phyloP scores from a whole-genome alignment of 805 yeast genomes.

The Sporopachydermia quercuum region DNA sequence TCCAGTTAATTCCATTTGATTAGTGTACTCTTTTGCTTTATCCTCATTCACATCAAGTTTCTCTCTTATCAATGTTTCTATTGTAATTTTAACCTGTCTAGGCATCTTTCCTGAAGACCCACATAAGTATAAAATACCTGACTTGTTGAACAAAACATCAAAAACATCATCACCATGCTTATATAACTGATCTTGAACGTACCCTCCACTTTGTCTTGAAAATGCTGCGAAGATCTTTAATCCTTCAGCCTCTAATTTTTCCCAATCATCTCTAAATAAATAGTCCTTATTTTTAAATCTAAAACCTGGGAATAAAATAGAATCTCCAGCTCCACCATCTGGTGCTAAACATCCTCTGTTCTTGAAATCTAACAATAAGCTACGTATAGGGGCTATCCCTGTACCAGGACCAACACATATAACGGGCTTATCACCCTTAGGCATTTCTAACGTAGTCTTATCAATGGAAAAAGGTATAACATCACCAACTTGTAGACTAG shows the following conservation, averaged over 20 bases:
- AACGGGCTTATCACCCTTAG: constrained; percentile 28
- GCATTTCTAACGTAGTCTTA: constrained; percentile 27
- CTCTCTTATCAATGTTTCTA: constrained; percentile 44
- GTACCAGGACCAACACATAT: constrained; percentile 87
- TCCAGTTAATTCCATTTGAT: constrained; percentile 44
- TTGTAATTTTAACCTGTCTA: constrained; percentile 64
- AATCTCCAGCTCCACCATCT: constrained; percentile 6
- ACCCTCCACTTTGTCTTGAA: constrained; percentile 34
- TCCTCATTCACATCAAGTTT: constrained; percentile 25
- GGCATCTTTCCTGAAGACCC: constrained; percentile 97
- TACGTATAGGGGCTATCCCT: constrained; percentile 87
- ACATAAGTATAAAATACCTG: constrained; percentile 66
- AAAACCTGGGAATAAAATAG: constrained; percentile 63
- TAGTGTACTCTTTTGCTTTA: constrained; percentile 34
- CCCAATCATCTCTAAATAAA: constrained; percentile 45
- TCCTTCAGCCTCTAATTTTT: constrained; percentile 18
- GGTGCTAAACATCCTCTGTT: constrained; percentile 9
- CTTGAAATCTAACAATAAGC: constrained; percentile 36
- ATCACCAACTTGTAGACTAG: constrained; percentile 32
- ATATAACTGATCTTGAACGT: constrained; percentile 68
- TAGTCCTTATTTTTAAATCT: constrained; percentile 52
- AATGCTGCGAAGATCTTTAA: constrained; percentile 26
- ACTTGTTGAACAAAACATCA: constrained; percentile 33
- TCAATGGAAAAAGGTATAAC: constrained; percentile 36
- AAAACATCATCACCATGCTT: constrained; percentile 32